Evolutionary conservation across 2,329 filamentous ascomycete species (phyloP).

Genomic region (Rugonectria rugulosa): DNA sequence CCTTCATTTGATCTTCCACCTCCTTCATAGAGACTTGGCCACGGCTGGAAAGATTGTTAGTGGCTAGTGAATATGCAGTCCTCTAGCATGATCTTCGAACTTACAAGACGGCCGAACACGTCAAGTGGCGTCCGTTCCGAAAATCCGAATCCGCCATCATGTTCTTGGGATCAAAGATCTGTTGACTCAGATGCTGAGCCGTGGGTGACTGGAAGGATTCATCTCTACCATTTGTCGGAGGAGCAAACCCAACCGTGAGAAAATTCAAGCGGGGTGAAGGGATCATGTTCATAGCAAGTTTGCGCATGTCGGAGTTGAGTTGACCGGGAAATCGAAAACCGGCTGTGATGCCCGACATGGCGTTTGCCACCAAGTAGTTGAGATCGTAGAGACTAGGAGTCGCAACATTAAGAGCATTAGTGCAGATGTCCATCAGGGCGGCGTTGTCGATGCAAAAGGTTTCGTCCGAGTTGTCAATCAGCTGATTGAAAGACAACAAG

Average conservation of each 20-base stretch:
- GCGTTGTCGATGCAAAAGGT: conserved; percentile 99
- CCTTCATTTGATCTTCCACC: conserved; percentile 99
- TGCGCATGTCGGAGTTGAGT: conserved; percentile 99
- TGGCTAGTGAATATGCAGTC: not conserved
- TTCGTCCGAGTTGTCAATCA: conserved; percentile 99
- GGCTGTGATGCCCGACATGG: conserved; percentile 99
- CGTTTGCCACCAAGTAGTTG: conserved; percentile 98
- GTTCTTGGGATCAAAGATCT: conserved; percentile 99
- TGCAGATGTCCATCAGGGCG: conserved; percentile 99
- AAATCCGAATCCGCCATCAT: conserved; percentile 99
- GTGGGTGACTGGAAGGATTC: conserved; percentile 97
- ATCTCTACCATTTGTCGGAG: conserved; percentile 84
- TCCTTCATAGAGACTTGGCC: conserved; percentile 99
- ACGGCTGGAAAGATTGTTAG: conserved; percentile 64
- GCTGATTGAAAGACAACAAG: conserved; percentile 97
- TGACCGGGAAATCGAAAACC: conserved; percentile 99
- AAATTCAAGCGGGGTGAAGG: conserved; percentile 99
- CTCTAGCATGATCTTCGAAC: conserved; percentile 40
- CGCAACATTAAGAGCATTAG: conserved; percentile 98
- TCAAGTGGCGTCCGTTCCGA: conserved; percentile 99
- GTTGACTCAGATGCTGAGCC: conserved; percentile 97
- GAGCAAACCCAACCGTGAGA: conserved; percentile 99
- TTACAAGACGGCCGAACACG: conserved; percentile 98
- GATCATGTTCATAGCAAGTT: conserved; percentile 99
- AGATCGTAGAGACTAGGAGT: conserved; percentile 99